Evolutionary conservation across 2,329 filamentous ascomycete genomes (phyloP).

Genomic region (Hysterium pulicare): DNA sequence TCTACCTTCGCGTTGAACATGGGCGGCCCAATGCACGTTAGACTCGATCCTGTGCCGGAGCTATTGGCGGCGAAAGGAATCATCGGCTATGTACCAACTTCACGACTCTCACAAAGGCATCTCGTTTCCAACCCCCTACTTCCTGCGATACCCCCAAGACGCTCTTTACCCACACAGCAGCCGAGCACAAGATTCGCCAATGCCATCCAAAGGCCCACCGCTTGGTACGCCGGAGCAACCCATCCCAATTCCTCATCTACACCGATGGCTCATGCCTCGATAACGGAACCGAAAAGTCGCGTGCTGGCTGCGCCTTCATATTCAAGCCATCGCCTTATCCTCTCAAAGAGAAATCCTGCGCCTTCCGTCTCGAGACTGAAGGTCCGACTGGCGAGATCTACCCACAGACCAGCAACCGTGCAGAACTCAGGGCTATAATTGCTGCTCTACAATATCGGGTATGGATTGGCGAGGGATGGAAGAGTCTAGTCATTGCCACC

Average conservation of each 20-base stretch:
- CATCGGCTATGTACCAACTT: too few species aligned
- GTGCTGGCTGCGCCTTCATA: slow-evolving; percentile 16
- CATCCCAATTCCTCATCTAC: slow-evolving; percentile 38
- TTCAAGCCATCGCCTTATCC: slow-evolving; percentile 3
- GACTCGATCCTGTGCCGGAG: too few species aligned
- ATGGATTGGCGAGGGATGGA: slow-evolving; percentile 46
- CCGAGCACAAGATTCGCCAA: neutral
- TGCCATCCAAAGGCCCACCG: slow-evolving; percentile 10
- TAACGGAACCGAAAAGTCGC: slow-evolving; percentile 37
- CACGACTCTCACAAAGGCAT: too few species aligned
- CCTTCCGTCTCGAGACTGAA: slow-evolving; percentile 41
- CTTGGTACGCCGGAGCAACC: slow-evolving; percentile 33
- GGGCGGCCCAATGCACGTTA: too few species aligned
- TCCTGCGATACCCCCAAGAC: neutral
- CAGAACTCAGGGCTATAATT: slow-evolving; percentile 55
- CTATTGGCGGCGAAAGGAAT: too few species aligned
- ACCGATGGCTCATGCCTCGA: slow-evolving; percentile 47
- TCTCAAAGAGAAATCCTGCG: slow-evolving; percentile 6
- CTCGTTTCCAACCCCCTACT: neutral
- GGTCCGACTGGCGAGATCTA: slow-evolving; percentile 41
- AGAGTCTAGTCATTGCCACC: slow-evolving; percentile 50
- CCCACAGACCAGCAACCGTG: slow-evolving; percentile 51
- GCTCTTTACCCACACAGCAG: neutral
- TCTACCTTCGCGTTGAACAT: too few species aligned
- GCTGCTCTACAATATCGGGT: slow-evolving; percentile 45